Evolutionary conservation across 495 filamentous ascomycete genomes (phyloP).

Genomic region (Choiromyces venosus): DNA sequence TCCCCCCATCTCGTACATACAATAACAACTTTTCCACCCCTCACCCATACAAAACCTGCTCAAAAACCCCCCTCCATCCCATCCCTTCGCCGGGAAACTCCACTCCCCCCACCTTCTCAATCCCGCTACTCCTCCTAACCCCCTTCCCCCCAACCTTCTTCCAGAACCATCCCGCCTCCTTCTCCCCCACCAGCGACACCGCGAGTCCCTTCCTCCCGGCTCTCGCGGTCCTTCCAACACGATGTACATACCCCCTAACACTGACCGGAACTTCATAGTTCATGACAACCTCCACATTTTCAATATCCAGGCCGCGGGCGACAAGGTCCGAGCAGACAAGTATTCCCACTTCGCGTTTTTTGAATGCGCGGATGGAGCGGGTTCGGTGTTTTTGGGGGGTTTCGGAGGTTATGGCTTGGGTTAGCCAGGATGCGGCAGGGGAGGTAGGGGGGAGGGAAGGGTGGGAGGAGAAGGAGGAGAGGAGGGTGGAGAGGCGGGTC

Average conservation of each 20-base stretch:
- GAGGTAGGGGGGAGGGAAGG: neutral
- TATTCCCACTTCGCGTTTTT: conserved; percentile 34
- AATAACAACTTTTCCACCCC: neutral
- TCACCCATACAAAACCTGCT: conserved; percentile 27
- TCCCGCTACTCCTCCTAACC: conserved; percentile 44
- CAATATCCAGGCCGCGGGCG: conserved; percentile 84
- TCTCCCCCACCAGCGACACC: conserved; percentile 72
- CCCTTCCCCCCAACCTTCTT: conserved; percentile 58
- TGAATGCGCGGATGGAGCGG: conserved; percentile 30
- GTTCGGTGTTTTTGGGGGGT: conserved; percentile 40
- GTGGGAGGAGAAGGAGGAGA: conserved; percentile 43
- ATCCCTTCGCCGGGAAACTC: conserved; percentile 29
- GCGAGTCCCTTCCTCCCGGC: conserved; percentile 71
- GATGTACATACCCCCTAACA: conserved; percentile 83
- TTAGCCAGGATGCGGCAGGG: conserved; percentile 15
- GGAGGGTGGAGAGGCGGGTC: conserved; percentile 68
- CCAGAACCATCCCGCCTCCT: conserved; percentile 83
- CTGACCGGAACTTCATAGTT: conserved; percentile 95
- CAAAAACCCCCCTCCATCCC: conserved; percentile 36
- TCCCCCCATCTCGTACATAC: no score
- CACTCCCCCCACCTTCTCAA: conserved; percentile 26
- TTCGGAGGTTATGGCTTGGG: conserved; percentile 37
- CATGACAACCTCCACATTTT: conserved; percentile 71
- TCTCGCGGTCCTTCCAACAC: conserved; percentile 82
- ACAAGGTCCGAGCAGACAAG: conserved; percentile 89